A percentile compares a stretch with the other conserved stretches of the same genome.
These are phyloP conservation scores for Hordeum pubiflorum DNA, from an alignment of 202 grass and related monocot genomes.

Conservation along the genomic window DNA sequence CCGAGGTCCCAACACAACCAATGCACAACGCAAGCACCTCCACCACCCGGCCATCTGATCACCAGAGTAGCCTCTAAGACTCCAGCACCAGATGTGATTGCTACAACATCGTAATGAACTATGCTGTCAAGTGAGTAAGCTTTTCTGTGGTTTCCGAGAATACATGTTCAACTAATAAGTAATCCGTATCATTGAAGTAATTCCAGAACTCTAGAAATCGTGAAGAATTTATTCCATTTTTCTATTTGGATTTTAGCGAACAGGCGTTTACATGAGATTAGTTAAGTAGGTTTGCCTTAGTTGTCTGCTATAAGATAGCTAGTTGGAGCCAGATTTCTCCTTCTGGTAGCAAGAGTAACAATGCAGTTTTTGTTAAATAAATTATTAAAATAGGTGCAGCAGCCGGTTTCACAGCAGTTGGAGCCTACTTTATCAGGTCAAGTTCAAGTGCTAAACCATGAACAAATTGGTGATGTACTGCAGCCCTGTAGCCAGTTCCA, in stretches of 20 bases:
- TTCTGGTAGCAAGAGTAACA: too few relatives aligned
- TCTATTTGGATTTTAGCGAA: too few relatives aligned
- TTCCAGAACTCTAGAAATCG: too few relatives aligned
- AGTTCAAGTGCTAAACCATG: not conserved
- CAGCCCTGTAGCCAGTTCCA: not conserved
- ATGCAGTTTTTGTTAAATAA: too few relatives aligned
- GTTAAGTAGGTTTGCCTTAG: too few relatives aligned
- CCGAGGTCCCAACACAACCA: not conserved
- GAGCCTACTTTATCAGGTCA: not conserved
- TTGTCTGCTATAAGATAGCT: too few relatives aligned
- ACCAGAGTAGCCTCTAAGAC: slow-evolving; percentile 2
- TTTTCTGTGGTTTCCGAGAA: not conserved
- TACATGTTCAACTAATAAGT: not conserved
- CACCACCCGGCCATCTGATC: not conserved
- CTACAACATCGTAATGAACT: not conserved
- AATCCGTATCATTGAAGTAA: not conserved
- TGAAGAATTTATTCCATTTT: too few relatives aligned
- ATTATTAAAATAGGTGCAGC: too few relatives aligned
- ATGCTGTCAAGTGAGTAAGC: slow-evolving; percentile 16
- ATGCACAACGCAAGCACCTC: not conserved
- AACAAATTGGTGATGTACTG: not conserved
- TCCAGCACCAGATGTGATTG: not conserved
- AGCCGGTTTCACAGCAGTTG: not conserved
- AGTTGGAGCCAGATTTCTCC: too few relatives aligned
- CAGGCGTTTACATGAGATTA: too few relatives aligned